Evolutionary conservation across 495 filamentous ascomycete genomes (phyloP).

Genomic region (Penicillium parvum): DNA sequence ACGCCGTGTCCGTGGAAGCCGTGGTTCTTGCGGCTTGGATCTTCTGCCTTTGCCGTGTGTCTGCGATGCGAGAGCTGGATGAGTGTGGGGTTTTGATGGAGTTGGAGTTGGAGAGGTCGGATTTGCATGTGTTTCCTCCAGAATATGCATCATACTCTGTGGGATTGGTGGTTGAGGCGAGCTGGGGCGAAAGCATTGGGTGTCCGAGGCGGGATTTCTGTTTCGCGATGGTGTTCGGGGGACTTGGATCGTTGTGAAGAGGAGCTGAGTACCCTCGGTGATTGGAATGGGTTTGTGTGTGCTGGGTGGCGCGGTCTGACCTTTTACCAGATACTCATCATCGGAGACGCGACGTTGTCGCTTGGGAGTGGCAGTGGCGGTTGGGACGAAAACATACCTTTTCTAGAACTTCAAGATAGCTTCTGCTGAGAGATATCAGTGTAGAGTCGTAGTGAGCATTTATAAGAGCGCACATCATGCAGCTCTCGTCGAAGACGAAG

Average conservation of each 20-base stretch:
- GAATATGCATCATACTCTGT: neutral
- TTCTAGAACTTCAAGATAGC: neutral
- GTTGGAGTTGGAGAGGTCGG: neutral
- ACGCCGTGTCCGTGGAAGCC: constrained; percentile 2
- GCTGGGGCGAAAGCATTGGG: no score
- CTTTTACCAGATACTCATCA: constrained; percentile 65
- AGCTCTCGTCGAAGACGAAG: no score
- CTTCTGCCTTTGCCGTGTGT: constrained; percentile 23
- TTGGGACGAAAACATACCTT: neutral
- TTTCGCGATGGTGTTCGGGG: neutral
- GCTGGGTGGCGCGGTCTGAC: constrained; percentile 45
- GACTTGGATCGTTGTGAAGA: neutral
- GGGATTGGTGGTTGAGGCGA: neutral
- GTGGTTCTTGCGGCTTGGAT: constrained; percentile 7
- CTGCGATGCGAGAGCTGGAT: constrained; percentile 14
- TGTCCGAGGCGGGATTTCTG: neutral
- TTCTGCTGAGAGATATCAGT: no score
- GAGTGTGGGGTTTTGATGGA: constrained; percentile 1
- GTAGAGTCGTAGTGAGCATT: no score
- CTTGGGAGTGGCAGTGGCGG: neutral
- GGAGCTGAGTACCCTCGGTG: constrained; percentile 22
- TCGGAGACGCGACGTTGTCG: constrained; percentile 31
- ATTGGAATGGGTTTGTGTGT: constrained; percentile 5
- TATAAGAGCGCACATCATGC: no score
- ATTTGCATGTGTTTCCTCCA: neutral